Evolutionary conservation across 495 filamentous ascomycete species (phyloP), one percentile per base, ranked within the genome.

Genomic region (Aspergillus coremiiformis): DNA sequence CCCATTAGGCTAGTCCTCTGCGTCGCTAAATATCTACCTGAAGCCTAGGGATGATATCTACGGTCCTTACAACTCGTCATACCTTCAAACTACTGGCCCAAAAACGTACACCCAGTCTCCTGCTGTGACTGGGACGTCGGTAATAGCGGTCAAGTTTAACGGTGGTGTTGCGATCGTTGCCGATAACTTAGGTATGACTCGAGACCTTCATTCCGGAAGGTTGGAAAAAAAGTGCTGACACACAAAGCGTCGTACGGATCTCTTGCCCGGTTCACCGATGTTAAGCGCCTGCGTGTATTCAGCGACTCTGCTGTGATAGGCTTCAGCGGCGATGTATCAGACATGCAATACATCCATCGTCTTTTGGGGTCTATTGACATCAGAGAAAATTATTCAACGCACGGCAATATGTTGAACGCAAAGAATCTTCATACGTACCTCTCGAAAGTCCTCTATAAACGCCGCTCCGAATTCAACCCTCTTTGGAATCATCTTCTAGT

Each of bases 281-380:
- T 96, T 58, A 91, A 96, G 62, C 80, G 80, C 54, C 86, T 98
- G 52, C 87, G 86, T 55, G 76, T 81, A 52, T 97, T 98, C 72
- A 78, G 82, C 58, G 68, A 75, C 22, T 74, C 80, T 35, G 84
- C 86, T 23, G 71, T 96, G 50, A 70, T 97, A 65, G 86, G 89
- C 54, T 92, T 95, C 76, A 85, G 90, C 68, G 88, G 94, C 70
- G 86, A 97, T 74, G 88, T 98, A 48, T 91, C 86, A 53, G 93
- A 98, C 76, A 97, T 98, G 93, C 93, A 98, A 74, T 89, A 90
- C 71, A 83, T 98, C 21, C 86, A 95, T 78, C 88, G 93, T 47
- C 80, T 94, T 53, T 83, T 98, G 52, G 83, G 79, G 61, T 84
- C 87, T 49, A 84, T 97, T 58, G 82, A 85, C 66, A 89, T 91